Evolutionary conservation across 2,329 filamentous ascomycete species (phyloP), one percentile per base, ranked within the genome.

Genomic region (Beauveria asiatica): DNA sequence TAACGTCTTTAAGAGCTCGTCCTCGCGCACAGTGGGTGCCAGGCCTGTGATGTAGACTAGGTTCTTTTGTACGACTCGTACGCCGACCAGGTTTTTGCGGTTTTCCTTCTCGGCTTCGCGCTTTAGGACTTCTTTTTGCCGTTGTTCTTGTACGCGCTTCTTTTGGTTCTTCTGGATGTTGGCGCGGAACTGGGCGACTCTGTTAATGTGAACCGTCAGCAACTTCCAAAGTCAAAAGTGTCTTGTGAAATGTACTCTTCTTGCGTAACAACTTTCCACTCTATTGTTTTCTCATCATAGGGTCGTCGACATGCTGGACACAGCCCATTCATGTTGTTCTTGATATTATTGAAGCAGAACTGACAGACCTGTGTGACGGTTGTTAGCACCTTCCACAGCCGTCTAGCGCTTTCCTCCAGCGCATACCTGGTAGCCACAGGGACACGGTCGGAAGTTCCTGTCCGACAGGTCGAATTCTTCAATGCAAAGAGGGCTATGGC

Each of bases 301-400:
- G 91, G 88, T 72, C 94, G 84, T 75, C 94, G 86, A 73, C 94
- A 99, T 66, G 96, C 96, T n/a, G 94, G 94, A 74, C 94, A 99
- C 61, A 97, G 83, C 41, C 93, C 92, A 72, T 97, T 97, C 83
- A 96, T 92, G 69, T 97, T 97, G 68, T 89, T 96, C 77, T 95
- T 96, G 73, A 99, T 95, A 73, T 97, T 99, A 77, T 99, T 97
- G 80, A 93, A 99, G 78, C 94, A 99, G 76, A 99, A 99, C 80
- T 99, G 95, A 76, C 94, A 99, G 73, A 99, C 93, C 92, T 97
- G 49, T n/a, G 42, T 17, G 13, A n/a, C 69, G 50, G 25, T 46
- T 63, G 62, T 65, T 57, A 65, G 44, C 27, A 53, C 42, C 16
- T 59, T 49, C 54, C 25, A 23, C 5, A 27, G 44, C 19, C 17